Percentiles rank a stretch among this genome's conserved stretches.
These are phyloP conservation scores for Colletotrichum limetticola DNA, from an alignment of 2,329 filamentous ascomycete species.

Conservation along the genomic window DNA sequence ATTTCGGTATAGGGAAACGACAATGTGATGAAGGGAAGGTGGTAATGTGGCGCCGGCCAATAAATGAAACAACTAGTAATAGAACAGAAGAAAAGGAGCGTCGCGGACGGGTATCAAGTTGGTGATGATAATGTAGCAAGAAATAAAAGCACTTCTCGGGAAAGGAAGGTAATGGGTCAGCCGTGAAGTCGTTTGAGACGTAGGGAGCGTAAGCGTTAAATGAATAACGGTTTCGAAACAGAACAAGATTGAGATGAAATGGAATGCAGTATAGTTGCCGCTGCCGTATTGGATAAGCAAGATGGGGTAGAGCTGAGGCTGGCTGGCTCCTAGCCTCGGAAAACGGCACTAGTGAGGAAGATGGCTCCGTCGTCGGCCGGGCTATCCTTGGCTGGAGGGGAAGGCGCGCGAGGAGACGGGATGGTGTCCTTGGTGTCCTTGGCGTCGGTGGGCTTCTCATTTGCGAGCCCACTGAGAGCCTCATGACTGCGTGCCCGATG, in stretches of 20 bases:
- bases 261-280: not conserved
- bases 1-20: not conserved
- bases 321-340: slow-evolving; percentile 31
- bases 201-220: slow-evolving; percentile 30
- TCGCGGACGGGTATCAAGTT: slow-evolving; percentile 35
- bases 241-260: slow-evolving; percentile 13
- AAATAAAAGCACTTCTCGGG: slow-evolving; percentile 22
- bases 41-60: not conserved
- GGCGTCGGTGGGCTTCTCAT: slow-evolving; percentile 36
- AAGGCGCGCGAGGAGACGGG: slow-evolving; percentile 40
- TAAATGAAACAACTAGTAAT: slow-evolving; percentile 3
- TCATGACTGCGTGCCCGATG: slow-evolving; percentile 64
- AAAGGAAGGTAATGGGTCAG: slow-evolving; percentile 31
- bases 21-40: slow-evolving; percentile 21
- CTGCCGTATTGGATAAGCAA: not conserved
- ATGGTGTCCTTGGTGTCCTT: slow-evolving; percentile 44
- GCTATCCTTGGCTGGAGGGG: slow-evolving; percentile 35
- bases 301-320: slow-evolving; percentile 1
- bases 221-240: slow-evolving; percentile 17
- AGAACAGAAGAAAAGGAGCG: slow-evolving; percentile 22
- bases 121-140: not conserved
- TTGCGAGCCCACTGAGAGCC: slow-evolving; percentile 51
- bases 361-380: slow-evolving; percentile 27
- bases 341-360: slow-evolving; percentile 38
- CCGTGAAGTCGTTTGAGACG: slow-evolving; percentile 34